phyloP scores from a whole-genome alignment of 805 yeast species.

The Ogataea nakhonphanomensis region DNA sequence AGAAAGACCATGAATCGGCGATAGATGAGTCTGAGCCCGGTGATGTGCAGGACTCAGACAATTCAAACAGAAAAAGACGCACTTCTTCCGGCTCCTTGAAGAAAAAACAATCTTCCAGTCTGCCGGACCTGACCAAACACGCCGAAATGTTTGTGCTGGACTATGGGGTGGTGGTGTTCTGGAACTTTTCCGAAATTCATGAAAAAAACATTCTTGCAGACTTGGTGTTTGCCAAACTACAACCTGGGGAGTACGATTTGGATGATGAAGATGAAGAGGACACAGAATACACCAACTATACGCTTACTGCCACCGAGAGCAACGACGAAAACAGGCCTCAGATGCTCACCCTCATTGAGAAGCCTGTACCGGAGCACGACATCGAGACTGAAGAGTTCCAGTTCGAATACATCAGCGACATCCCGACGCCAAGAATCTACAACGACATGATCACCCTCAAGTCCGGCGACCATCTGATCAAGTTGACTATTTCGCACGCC shows the following conservation, averaged over 20 bases:
- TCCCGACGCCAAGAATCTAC: constrained; percentile 62
- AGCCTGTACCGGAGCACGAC: constrained; percentile 81
- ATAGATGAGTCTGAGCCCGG: constrained; percentile 8
- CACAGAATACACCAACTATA: constrained; percentile 23
- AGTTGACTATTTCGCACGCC: constrained; percentile 91
- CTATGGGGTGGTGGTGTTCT: constrained; percentile 96
- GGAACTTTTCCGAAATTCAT: constrained; percentile 92
- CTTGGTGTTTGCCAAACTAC: constrained; percentile 60
- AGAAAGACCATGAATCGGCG: constrained; percentile 4
- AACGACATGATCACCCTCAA: constrained; percentile 92
- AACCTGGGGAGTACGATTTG: constrained; percentile 41
- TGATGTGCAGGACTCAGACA: background rate
- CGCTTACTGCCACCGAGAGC: background rate
- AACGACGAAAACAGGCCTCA: constrained; percentile 9
- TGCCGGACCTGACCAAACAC: constrained; percentile 53
- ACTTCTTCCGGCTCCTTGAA: constrained; percentile 15
- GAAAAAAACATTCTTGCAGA: constrained; percentile 94
- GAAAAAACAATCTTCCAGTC: constrained; percentile 16
- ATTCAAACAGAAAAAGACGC: constrained; percentile 5
- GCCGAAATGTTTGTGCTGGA: constrained; percentile 88
- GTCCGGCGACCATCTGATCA: constrained; percentile 88
- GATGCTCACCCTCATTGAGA: constrained; percentile 47
- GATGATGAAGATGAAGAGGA: constrained; percentile 39
- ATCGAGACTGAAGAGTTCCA: constrained; percentile 89
- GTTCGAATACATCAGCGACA: constrained; percentile 56